Base-by-base conservation (phyloP, 192 early-diverging fungal genomes). In the Coemansia sp. region DNA sequence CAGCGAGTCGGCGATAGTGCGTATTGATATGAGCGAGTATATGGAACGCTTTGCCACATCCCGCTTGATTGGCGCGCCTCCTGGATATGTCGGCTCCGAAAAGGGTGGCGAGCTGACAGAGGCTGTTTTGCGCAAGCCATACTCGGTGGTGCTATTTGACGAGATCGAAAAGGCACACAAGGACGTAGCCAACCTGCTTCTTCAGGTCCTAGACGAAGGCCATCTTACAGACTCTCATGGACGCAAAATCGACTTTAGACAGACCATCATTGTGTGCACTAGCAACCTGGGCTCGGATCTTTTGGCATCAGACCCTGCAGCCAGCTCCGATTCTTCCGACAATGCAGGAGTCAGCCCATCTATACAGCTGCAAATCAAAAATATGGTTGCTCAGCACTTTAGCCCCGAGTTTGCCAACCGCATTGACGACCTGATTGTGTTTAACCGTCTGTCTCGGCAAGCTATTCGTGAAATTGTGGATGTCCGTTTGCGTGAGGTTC, bases 131-230 rank as follows among this genome's bases (percentile, higher is more conserved):
- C 84, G 88, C 54, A 88, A 88, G 59, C 88, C 87, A 6, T 90
- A 89, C 50, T 75, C 87, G 14, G 88, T 92, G 35, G 80, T 91
- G 5, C 59, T 90, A 11, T 77, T 92, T 30, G 90, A 92, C 59
- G 90, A 92, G 62, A 81, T 92, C 49, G 90, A 92, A 59, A 92
- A 92, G 67, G 88, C 88, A 33, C 86, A 89, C 43, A 79, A 81
- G 50, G 90, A 97, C 62, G 94, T 98, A 3, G 80, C 92, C 50
- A 97, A 98, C 65, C 65, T 98, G 47, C 82, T 98, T 19, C 83
- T 98, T 16, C 96, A 98, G 68, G 83, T 98, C 0, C 81, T 98
- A 8, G 90, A 91, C 53, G 87, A 92, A 65, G 89, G 89, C 21
- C 80, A 81, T 26, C 50, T 92, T 56, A 89, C 87, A n/a, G 88